Base-by-base conservation (phyloP, 1,284 basidiomycete species). In the Heterobasidion irregulare region DNA sequence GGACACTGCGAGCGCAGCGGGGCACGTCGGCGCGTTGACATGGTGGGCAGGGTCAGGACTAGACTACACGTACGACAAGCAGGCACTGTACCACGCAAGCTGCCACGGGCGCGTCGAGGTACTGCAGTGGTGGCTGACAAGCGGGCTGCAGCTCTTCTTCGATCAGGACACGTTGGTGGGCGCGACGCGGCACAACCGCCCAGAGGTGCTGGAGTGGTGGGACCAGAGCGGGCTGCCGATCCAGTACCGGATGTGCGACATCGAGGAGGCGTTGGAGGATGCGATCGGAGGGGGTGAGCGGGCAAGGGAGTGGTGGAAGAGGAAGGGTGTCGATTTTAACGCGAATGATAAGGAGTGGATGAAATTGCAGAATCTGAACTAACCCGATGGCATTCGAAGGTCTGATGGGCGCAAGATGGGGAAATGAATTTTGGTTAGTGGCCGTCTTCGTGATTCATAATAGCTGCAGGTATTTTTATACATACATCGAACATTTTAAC, bases 121-220 rank as follows among this genome's bases (percentile, higher is more conserved):
- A 15, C 69, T 93, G 58, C 74, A 89, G 62, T 93, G 90, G 90
- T 92, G 90, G 91, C 66, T 86, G 46, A 78, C 79, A 19, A 87
- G 84, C 60, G 86, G 86, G 15, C 67, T 91, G 48, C 84, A 86
- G 63, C 72, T 92, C 56, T 77, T 83, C 45, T 92, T 87, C 65
- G 89, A 93, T 65, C 83, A 82, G 59, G 89, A 92, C 57, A 84
- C 82, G 8, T 72, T 93, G 55, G 80, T 79, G 5, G 84, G 86
- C 36, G 89, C 90, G 34, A 92, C 90, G 32, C 75, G 84, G 59
- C 83, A 90, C 66, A 88, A 91, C 61, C 77, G 84, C 45, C 82
- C 85, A n/a, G 85, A 87, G 62, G 86, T 89, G 19, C 71, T 93
- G 34, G 83, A 89, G 59, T 93, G 90, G 90, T 93, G 91, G 91